Percentiles rank a stretch among this genome's conserved stretches.
Evolutionary conservation across 2,329 filamentous ascomycete species (phyloP).

Genomic region (Magnaporthiopsis incrustans): DNA sequence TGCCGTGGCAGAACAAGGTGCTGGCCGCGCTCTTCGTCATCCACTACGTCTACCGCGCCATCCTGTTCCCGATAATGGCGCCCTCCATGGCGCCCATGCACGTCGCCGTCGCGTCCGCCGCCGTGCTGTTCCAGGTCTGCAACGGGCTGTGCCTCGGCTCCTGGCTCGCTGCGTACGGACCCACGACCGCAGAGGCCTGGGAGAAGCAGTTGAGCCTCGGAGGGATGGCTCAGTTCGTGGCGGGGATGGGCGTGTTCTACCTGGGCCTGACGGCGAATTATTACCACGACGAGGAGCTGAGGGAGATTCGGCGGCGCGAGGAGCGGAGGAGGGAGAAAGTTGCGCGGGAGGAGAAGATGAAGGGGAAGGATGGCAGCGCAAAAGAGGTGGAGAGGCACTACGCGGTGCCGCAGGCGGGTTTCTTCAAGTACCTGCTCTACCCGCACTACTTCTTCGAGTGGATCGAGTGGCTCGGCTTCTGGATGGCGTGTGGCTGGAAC

Average conservation of each 20-base stretch:
- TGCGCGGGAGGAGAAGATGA: slow-evolving; percentile 28
- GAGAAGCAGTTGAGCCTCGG: slow-evolving; percentile 26
- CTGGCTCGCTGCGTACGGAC: slow-evolving; percentile 75
- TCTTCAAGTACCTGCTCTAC: slow-evolving; percentile 77
- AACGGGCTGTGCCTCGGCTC: slow-evolving; percentile 73
- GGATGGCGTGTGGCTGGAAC: slow-evolving; percentile 59
- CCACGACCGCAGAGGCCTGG: slow-evolving; percentile 49
- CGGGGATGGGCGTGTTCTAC: slow-evolving; percentile 69
- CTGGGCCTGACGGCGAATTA: slow-evolving; percentile 73
- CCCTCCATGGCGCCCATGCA: slow-evolving; percentile 93
- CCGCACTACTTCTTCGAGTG: slow-evolving; percentile 96
- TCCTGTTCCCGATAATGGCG: slow-evolving; percentile 73
- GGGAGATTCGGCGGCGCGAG: slow-evolving; percentile 72
- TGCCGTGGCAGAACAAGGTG: slow-evolving; percentile 73
- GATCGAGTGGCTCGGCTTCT: slow-evolving; percentile 91
- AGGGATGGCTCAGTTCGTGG: slow-evolving; percentile 36
- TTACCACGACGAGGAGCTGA: slow-evolving; percentile 81
- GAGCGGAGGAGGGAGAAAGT: slow-evolving; percentile 45
- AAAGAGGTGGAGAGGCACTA: slow-evolving; percentile 67
- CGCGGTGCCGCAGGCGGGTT: slow-evolving; percentile 71
- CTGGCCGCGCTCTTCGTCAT: slow-evolving; percentile 64
- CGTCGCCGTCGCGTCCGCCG: slow-evolving; percentile 54
- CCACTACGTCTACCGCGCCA: slow-evolving; percentile 86
- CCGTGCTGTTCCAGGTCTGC: slow-evolving; percentile 65
- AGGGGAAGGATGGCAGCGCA: slow-evolving; percentile 19